Percentiles rank a stretch among this genome's conserved stretches.
phyloP scores from a whole-genome alignment of 2,329 filamentous ascomycete species.

The Diaporthe sp. region DNA sequence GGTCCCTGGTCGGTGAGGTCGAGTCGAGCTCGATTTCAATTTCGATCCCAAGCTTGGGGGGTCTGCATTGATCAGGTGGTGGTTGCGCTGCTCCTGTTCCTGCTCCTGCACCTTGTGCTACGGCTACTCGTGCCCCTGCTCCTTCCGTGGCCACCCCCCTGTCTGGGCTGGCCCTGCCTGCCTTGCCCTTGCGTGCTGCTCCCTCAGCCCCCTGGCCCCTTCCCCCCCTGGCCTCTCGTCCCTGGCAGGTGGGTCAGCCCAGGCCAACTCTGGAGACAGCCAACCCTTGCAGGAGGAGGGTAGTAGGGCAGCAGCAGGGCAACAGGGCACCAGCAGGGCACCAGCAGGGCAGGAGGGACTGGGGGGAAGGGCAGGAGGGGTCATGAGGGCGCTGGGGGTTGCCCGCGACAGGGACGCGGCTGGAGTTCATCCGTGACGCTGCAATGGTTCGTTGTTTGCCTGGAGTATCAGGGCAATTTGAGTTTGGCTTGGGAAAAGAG shows the following conservation, averaged over 20 bases:
- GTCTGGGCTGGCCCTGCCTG: not conserved
- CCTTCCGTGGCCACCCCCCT: not conserved
- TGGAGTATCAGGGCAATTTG: slow-evolving; percentile 28
- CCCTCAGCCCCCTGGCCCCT: slow-evolving; percentile 23
- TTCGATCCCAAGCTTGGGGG: not conserved
- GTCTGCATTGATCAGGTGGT: slow-evolving; percentile 14
- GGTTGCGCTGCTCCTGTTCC: too few species aligned
- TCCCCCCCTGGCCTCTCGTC: not conserved
- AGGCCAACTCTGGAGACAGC: slow-evolving; percentile 16
- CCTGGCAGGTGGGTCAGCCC: slow-evolving; percentile 29
- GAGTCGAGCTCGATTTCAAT: not conserved
- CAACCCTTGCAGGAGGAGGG: slow-evolving; percentile 2
- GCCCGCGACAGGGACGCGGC: slow-evolving; percentile 10
- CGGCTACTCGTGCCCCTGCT: not conserved
- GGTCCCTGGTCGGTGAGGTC: not conserved
- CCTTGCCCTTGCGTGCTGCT: slow-evolving; percentile 23
- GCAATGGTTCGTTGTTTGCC: slow-evolving; percentile 26
- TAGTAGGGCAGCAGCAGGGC: not conserved
- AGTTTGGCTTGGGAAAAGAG: slow-evolving; percentile 7
- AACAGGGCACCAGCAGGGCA: not conserved
- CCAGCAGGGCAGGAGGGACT: not conserved
- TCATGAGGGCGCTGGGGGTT: slow-evolving; percentile 18
- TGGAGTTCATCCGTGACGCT: slow-evolving; percentile 23
- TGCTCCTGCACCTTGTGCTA: not conserved
- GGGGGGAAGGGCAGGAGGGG: not conserved